Evolutionary conservation across 2,329 filamentous ascomycete species (phyloP), one percentile per base, ranked within the genome.

Genomic region (Fusarium sp.): DNA sequence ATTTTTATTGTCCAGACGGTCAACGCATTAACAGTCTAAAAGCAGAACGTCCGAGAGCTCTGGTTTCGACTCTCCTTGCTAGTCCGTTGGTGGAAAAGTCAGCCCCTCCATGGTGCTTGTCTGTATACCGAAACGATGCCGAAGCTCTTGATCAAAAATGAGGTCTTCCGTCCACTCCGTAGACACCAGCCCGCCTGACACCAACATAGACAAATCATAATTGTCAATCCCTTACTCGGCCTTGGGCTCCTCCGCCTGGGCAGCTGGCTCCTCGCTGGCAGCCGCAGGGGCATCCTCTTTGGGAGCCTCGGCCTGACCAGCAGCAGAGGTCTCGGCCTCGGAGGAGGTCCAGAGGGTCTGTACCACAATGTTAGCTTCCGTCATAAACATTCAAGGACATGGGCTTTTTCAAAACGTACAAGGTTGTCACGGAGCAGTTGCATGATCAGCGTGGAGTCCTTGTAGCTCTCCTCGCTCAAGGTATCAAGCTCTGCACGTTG

Each of bases 331-430:
- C 85, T 98, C 95, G 66, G 93, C 92, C 87, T 98, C 95, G 70
- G 94, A 98, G 61, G 94, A 98, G 75, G 95, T 98, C 95, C 95
- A 98, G 80, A 98, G 93, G 69, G 95, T 98, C 93, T 97, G 70
- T 41, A 14, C 48, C 35, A 5, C 31, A 4, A 14, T 31, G 66
- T 79, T 69, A 79, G 78, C 46, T 49, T 45, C 36, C 4, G 29
- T 25, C 25, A n/a, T 10, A 37, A 11, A 19, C 8, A 19, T 10
- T 14, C 19, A n/a, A 27, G 1, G 21, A 4, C 6, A 29, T 29
- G 4, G 10, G 10, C 9, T 7, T 2, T 15, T n/a, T 10, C 4
- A 9, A 49, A 27, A 78, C 86, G 69, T 84, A 96, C 92, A 78
- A 97, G 78, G 87, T 97, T 97, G 84, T 97, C 93, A 77, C 93